A percentile compares a stretch with the other conserved stretches of the same genome.
phyloP scores from a whole-genome alignment of 2,329 filamentous ascomycete genomes.

The Aspergillus niger region DNA sequence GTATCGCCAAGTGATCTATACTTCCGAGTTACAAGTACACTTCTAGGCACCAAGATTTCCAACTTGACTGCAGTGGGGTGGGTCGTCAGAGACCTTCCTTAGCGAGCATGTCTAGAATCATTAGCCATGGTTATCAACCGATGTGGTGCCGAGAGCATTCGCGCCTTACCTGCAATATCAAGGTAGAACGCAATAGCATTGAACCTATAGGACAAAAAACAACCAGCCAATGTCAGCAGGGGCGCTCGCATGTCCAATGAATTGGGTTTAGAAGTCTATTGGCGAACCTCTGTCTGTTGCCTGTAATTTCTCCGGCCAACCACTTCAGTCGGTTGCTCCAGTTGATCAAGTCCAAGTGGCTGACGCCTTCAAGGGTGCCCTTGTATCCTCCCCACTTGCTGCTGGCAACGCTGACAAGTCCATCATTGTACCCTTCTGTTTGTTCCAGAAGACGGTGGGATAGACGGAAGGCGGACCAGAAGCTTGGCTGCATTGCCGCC shows the following conservation, averaged over 20 bases:
- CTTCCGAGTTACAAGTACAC: constrained; percentile 8
- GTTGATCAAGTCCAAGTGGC: constrained; percentile 66
- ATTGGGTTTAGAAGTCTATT: neutral
- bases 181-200: constrained; percentile 66
- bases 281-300: constrained; percentile 55
- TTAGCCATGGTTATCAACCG: constrained; percentile 10
- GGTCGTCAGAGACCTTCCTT: constrained; percentile 58
- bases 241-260: neutral
- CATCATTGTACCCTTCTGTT: constrained; percentile 63
- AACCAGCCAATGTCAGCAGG: constrained; percentile 5
- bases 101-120: constrained; percentile 62
- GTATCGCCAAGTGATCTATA: constrained; percentile 9
- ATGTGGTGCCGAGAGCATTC: constrained; percentile 3
- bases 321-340: constrained; percentile 65
- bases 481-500: constrained; percentile 56
- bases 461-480: constrained; percentile 60
- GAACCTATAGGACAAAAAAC: constrained; percentile 49
- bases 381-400: constrained; percentile 65
- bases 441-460: constrained; percentile 57
- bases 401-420: constrained; percentile 61
- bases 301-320: constrained; percentile 58
- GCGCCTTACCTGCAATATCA: constrained; percentile 61
- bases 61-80: neutral
- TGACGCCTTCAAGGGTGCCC: constrained; percentile 64
- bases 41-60: constrained; percentile 25